These are phyloP conservation scores for Actinidia chinensis DNA, from an alignment of 179 eudicot genomes.

Conservation along the genomic window DNA sequence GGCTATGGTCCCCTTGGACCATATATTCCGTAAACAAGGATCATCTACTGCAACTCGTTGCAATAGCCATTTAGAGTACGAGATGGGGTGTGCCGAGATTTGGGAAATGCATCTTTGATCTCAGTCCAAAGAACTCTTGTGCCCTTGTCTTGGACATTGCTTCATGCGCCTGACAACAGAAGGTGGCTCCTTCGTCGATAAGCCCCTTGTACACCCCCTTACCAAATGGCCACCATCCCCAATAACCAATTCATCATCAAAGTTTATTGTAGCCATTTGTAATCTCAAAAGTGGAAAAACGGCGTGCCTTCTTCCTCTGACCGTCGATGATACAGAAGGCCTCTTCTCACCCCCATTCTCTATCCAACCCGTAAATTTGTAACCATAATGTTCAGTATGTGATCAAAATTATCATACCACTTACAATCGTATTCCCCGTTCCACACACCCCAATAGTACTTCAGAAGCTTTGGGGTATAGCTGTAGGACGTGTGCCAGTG, in stretches of 20 bases:
- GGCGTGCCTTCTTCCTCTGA: not conserved
- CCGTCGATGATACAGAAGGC: not conserved
- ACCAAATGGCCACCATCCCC: constrained; percentile 20
- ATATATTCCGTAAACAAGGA: constrained; percentile 26
- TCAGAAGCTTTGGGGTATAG: not conserved
- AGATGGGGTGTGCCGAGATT: constrained; percentile 26
- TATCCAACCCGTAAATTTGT: not conserved
- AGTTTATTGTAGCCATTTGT: constrained; percentile 5
- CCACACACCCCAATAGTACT: no score
- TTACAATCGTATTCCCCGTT: not conserved
- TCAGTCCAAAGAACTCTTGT: constrained; percentile 26
- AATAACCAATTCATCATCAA: not conserved
- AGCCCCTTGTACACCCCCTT: no score
- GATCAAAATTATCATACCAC: not conserved
- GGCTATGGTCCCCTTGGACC: constrained; percentile 25
- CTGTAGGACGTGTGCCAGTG: not conserved
- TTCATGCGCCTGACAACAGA: constrained; percentile 28
- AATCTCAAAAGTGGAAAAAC: constrained; percentile 15
- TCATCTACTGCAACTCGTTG: constrained; percentile 18
- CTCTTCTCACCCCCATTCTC: not conserved
- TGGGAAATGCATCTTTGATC: constrained; percentile 20
- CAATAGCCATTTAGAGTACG: constrained; percentile 28
- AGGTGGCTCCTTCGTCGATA: constrained; percentile 13
- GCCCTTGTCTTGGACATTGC: constrained; percentile 29
- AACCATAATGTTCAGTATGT: not conserved